Conservation (phyloP, 345 rosid genomes). For the Fremontodendron californicum region DNA sequence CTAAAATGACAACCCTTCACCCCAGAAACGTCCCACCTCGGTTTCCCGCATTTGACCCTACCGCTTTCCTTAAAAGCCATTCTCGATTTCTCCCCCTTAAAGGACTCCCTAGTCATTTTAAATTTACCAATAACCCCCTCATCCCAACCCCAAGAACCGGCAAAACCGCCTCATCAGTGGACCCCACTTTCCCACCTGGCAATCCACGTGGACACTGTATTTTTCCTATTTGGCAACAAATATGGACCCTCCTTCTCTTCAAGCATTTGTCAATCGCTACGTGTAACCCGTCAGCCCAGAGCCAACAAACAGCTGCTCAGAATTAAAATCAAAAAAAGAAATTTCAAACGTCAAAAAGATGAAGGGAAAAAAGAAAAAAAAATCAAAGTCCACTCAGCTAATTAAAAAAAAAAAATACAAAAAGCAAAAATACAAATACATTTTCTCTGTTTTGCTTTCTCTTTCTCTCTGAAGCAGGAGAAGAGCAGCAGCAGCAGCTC, state of each 20-base stretch:
- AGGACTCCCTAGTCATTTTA: neutral
- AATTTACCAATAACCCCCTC: neutral
- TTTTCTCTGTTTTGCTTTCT: constrained; percentile 11
- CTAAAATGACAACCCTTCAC: constrained; percentile 26
- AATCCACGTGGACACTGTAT: constrained; percentile 21
- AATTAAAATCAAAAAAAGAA: constrained; percentile 10
- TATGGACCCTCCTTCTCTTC: constrained; percentile 14
- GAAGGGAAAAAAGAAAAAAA: constrained; percentile 18
- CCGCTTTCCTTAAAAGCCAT: neutral
- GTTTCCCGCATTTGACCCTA: constrained; percentile 47
- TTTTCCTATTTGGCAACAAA: constrained; percentile 18
- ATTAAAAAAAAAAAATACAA: constrained; percentile 12
- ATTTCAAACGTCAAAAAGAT: neutral
- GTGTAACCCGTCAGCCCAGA: constrained; percentile 41
- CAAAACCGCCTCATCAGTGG: constrained; percentile 4
- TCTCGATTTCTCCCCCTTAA: neutral
- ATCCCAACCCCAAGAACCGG: too few relatives aligned
- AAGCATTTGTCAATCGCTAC: constrained; percentile 24
- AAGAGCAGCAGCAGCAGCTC: neutral
- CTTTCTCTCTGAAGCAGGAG: constrained; percentile 17
- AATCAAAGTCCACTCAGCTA: constrained; percentile 47
- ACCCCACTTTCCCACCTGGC: constrained; percentile 22
- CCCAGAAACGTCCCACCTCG: constrained; percentile 21
- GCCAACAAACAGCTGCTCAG: constrained; percentile 34
- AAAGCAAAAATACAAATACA: constrained; percentile 2